phyloP scores from a whole-genome alignment of 2,329 filamentous ascomycete species.

The Coniochaeta hoffmannii region DNA sequence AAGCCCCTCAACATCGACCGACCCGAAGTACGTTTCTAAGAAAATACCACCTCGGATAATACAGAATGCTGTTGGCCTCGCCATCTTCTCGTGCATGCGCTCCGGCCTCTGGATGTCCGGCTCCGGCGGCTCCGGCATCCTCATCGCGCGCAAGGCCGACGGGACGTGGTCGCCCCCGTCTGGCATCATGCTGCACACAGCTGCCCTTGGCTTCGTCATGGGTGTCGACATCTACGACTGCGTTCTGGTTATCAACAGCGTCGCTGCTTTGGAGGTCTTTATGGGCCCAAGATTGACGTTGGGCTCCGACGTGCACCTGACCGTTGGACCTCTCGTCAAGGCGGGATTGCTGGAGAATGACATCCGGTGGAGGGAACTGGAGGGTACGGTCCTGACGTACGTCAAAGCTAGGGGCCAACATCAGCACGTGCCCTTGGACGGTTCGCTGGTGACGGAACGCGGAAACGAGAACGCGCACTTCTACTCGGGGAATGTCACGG shows the following conservation, averaged over 20 bases:
- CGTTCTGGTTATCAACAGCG: conserved; percentile 84
- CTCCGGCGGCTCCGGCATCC: conserved; percentile 80
- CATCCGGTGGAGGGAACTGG: conserved; percentile 42
- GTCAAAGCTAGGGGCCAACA: conserved; percentile 50
- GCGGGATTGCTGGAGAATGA: conserved; percentile 45
- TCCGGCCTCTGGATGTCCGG: conserved; percentile 88
- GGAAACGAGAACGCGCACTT: conserved; percentile 54
- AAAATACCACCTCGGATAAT: conserved; percentile 85
- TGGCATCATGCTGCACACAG: conserved; percentile 83
- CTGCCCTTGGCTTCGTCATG: conserved; percentile 80
- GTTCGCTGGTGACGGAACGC: conserved; percentile 49
- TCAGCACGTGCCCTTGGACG: conserved; percentile 47
- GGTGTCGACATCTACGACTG: conserved; percentile 96
- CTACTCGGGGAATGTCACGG: conserved; percentile 40
- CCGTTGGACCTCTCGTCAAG: conserved; percentile 64
- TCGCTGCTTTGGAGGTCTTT: conserved; percentile 76
- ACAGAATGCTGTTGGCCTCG: conserved; percentile 80
- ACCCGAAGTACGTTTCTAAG: conserved; percentile 51
- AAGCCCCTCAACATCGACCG: conserved; percentile 12
- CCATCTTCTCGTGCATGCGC: conserved; percentile 93
- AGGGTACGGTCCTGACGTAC: conserved; percentile 49
- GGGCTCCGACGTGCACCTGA: conserved; percentile 71
- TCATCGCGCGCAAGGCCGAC: conserved; percentile 77
- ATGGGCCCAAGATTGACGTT: conserved; percentile 72
- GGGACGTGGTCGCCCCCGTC: conserved; percentile 89